Evolutionary conservation across 2,329 filamentous ascomycete genomes (phyloP).

Genomic region (Colletotrichum musicola): DNA sequence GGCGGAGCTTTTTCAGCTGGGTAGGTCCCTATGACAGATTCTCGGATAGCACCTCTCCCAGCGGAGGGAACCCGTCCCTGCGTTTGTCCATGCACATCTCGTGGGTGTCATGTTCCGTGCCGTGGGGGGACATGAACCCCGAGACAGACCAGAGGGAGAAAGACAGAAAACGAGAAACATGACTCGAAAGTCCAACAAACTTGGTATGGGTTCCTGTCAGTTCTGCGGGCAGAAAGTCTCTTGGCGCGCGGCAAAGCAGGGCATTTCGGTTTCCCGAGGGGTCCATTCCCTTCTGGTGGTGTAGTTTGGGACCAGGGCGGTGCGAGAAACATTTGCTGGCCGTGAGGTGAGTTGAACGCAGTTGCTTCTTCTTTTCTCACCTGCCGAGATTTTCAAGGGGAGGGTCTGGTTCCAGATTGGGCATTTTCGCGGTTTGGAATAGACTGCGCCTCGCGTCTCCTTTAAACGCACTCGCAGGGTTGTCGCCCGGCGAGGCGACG

Average conservation of each 20-base stretch:
- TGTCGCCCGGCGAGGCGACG: not conserved
- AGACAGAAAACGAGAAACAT: not conserved
- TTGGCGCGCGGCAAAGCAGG: constrained; percentile 1
- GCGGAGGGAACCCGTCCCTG: not conserved
- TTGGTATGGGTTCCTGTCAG: constrained; percentile 12
- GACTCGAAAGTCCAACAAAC: constrained; percentile 17
- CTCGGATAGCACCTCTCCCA: not conserved
- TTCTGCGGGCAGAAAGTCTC: constrained; percentile 12
- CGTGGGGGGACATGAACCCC: not conserved
- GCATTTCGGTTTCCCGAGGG: not conserved
- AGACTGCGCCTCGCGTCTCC: constrained; percentile 20
- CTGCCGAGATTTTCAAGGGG: not conserved
- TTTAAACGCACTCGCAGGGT: constrained; percentile 2
- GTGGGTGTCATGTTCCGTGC: not conserved
- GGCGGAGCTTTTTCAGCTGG: constrained; percentile 8
- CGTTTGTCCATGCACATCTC: not conserved
- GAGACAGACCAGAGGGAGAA: not conserved
- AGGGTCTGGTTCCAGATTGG: not conserved
- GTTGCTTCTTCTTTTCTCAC: no score
- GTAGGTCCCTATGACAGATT: constrained; percentile 15
- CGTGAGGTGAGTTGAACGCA: not conserved
- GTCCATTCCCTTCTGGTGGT: not conserved
- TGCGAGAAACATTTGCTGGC: not conserved
- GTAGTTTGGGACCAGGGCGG: not conserved
- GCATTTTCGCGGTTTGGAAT: not conserved